Base-by-base conservation (phyloP, 257 asterid genomes). In the Penstemon barbatus region DNA sequence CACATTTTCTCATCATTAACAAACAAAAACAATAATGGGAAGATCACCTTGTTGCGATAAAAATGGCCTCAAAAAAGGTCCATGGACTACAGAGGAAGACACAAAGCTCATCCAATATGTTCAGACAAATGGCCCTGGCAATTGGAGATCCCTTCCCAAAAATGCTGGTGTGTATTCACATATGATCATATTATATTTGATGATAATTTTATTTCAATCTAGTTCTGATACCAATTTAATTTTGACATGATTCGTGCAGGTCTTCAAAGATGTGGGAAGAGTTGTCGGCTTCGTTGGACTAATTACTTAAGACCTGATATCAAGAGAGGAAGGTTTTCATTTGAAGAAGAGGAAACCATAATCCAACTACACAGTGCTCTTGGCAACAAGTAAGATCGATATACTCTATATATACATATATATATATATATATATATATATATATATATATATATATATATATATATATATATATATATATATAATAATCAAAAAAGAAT, bases 71-170 rank as follows among this genome's bases (percentile, higher is more conserved):
- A 89, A 89, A 72, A 89, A 89, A 80, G 97, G 97, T 43, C 97
- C 97, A 11, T 90, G 97, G 97, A 90, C 96, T 10, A 75, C 84
- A 0, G 97, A 90, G 53, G 97, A 90, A 72, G 97, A 90, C 70
- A 68, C 8, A 11, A 84, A 86, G 71, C 97, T 90, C 78, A 76
- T 61, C 68, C 78, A 80, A 3, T 65, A 84, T 12, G 81, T 90
- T 49, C 88, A 87, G 46, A 37, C 52, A 3, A 86, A 90, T 57
- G 97, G 94, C 45, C 87, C 94, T 5, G 91, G 96, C 11, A 87
- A 84, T 53, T 90, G 97, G 97, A 70, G 97, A 75, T 70, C 76
- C 59, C 90, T 90, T 9, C 97, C 97, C 0, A 90, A 81, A 51
- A 86, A 84, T 79, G 94, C 96, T 11, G 97, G 97, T 90, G 80